Percentiles rank a stretch among this genome's conserved stretches.
These are phyloP conservation scores for Lagenaria siceraria DNA, from an alignment of 306 rosid genomes.

Conservation along the genomic window DNA sequence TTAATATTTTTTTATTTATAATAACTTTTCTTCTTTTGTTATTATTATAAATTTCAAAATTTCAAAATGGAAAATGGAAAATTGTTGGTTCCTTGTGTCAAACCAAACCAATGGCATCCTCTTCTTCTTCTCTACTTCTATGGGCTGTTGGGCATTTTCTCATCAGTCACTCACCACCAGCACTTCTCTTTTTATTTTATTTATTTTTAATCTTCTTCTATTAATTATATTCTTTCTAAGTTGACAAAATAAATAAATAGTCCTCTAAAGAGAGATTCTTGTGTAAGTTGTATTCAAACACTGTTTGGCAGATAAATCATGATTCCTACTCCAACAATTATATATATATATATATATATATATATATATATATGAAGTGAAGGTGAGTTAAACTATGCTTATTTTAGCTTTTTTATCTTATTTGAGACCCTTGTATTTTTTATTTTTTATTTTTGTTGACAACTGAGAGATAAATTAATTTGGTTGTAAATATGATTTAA, in stretches of 20 bases:
- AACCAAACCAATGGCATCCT: not conserved
- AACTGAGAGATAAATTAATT: too few relatives aligned
- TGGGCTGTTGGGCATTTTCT: constrained; percentile 7
- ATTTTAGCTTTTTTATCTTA: too few relatives aligned
- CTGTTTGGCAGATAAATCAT: not conserved
- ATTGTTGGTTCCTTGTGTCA: not conserved
- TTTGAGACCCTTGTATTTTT: too few relatives aligned
- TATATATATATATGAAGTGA: too few relatives aligned
- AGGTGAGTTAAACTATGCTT: too few relatives aligned
- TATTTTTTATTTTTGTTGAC: too few relatives aligned
- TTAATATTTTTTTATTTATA: too few relatives aligned
- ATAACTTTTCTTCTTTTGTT: too few relatives aligned
- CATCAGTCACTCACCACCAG: not conserved
- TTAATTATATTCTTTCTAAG: not conserved
- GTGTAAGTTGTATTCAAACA: not conserved
- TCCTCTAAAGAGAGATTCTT: not conserved
- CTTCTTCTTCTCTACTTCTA: not conserved
- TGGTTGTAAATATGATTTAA: too few relatives aligned
- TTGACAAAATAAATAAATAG: not conserved
- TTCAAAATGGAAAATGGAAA: not conserved
- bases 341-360: too few relatives aligned
- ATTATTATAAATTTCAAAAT: not conserved
- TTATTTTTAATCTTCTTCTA: not conserved
- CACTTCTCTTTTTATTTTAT: not conserved
- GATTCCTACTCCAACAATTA: not conserved